These are phyloP conservation scores for Arachnopeziza araneosa DNA, from an alignment of 2,329 filamentous ascomycete genomes.

Conservation along the genomic window DNA sequence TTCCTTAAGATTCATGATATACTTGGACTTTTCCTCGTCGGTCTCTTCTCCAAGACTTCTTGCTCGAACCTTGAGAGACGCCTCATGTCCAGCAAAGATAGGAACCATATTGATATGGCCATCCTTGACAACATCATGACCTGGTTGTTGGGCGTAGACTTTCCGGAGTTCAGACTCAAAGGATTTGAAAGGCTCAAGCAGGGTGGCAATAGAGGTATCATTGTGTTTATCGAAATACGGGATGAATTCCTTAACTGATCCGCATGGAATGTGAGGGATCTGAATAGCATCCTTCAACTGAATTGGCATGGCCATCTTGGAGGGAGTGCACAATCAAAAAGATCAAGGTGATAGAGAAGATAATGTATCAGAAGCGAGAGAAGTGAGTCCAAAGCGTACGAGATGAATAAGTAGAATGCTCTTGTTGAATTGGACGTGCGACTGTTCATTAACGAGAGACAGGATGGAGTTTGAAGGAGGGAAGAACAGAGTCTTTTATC, in stretches of 20 bases:
- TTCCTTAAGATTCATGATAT: slow-evolving; percentile 62
- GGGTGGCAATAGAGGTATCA: slow-evolving; percentile 46
- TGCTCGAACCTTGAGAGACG: slow-evolving; percentile 55
- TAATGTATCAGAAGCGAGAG: neutral
- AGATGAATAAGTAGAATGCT: neutral
- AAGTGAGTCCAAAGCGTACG: neutral
- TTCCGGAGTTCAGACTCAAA: slow-evolving; percentile 64
- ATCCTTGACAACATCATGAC: slow-evolving; percentile 51
- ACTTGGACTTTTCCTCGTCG: slow-evolving; percentile 54
- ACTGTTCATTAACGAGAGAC: neutral
- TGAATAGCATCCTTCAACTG: slow-evolving; percentile 11
- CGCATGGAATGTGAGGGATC: slow-evolving; percentile 22
- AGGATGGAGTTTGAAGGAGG: neutral
- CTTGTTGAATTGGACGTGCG: neutral
- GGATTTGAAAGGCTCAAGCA: slow-evolving; percentile 60
- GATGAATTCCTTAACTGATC: slow-evolving; percentile 27
- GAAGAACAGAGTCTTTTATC: neutral
- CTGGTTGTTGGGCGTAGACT: slow-evolving; percentile 62
- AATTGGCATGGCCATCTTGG: slow-evolving; percentile 4
- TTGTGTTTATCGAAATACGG: slow-evolving; percentile 50
- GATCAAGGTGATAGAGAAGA: neutral
- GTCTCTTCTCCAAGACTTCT: slow-evolving; percentile 53
- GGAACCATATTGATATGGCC: slow-evolving; percentile 59
- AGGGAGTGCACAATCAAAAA: neutral
- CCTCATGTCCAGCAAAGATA: slow-evolving; percentile 54